A percentile compares a stretch with the other conserved stretches of the same genome.
phyloP scores from a whole-genome alignment of 371 early-diverging fungal genomes.

The Mortierella sp. region DNA sequence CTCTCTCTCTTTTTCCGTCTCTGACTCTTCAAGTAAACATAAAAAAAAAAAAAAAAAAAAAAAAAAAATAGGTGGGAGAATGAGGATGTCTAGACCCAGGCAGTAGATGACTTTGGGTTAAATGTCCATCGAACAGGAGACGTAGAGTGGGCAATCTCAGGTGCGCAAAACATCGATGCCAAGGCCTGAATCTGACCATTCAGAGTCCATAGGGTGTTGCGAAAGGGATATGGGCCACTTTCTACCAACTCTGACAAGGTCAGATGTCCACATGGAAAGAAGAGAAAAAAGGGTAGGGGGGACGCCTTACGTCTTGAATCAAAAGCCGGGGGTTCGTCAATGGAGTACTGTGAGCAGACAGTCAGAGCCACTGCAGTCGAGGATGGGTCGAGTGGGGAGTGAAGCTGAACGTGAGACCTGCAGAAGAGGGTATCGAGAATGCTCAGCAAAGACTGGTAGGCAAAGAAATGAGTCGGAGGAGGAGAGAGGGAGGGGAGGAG shows the following conservation, averaged over 20 bases:
- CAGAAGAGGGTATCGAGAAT: conserved; percentile 21
- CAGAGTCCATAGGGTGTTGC: too few relatives aligned
- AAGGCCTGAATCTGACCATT: conserved; percentile 11
- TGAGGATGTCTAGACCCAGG: background rate
- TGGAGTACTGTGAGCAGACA: too few relatives aligned
- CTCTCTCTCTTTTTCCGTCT: background rate
- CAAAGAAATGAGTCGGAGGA: background rate
- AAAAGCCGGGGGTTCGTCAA: too few relatives aligned
- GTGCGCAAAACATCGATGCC: conserved; percentile 5
- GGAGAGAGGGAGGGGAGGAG: conserved; percentile 2
- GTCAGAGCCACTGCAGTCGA: too few relatives aligned
- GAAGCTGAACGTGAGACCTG: conserved; percentile 8
- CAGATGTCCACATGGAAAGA: too few relatives aligned
- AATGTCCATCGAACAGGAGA: conserved; percentile 6
- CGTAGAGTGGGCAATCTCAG: too few relatives aligned
- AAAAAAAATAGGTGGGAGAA: background rate
- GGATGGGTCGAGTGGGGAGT: conserved; percentile 1
- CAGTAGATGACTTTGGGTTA: background rate
- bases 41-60: background rate
- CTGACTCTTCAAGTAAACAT: background rate
- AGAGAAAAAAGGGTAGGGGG: too few relatives aligned
- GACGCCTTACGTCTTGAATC: too few relatives aligned
- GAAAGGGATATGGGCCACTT: background rate
- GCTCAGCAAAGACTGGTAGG: background rate
- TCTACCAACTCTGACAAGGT: too few relatives aligned